A percentile compares a stretch with the other conserved stretches of the same genome.
Conservation (phyloP, 192 early-diverging fungal species). For the Chytriomyces sp. region DNA sequence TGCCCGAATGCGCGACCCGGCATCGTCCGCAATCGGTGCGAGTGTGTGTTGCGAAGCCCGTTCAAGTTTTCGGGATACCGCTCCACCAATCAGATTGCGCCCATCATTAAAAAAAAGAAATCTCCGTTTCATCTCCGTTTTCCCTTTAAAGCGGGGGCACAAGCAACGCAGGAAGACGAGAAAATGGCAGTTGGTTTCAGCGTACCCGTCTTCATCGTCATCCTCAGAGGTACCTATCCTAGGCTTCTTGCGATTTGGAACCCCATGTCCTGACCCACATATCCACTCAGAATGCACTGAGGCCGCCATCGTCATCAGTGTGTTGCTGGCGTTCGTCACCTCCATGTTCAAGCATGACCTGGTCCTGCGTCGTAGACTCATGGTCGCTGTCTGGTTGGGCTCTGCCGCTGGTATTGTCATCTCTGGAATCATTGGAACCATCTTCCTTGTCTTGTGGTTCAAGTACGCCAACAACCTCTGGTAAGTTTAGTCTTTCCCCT, state of each 20-base stretch:
- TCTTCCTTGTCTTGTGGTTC: conserved; percentile 83
- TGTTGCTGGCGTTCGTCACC: conserved; percentile 75
- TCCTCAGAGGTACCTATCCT: conserved; percentile 40
- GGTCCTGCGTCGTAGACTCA: neutral
- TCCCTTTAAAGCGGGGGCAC: too few species aligned
- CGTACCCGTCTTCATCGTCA: conserved; percentile 52
- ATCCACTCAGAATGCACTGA: conserved; percentile 61
- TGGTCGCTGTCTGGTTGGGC: conserved; percentile 76
- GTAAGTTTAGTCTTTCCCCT: conserved; percentile 3
- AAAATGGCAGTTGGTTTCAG: conserved; percentile 37
- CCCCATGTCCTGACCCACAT: too few species aligned
- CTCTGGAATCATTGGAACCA: conserved; percentile 71
- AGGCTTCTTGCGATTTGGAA: neutral
- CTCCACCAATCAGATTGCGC: too few species aligned
- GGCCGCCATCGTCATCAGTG: conserved; percentile 84
- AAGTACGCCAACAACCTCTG: conserved; percentile 52
- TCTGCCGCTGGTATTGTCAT: conserved; percentile 67
- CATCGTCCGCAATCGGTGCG: too few species aligned
- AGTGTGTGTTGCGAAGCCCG: too few species aligned
- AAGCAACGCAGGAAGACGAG: neutral
- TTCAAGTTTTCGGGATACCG: too few species aligned
- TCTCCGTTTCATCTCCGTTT: too few species aligned
- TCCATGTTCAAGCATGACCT: conserved; percentile 5
- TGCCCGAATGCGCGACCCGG: too few species aligned
- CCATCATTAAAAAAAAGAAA: too few species aligned